Percentiles rank a stretch among this genome's conserved stretches.
phyloP scores from a whole-genome alignment of 306 rosid genomes.

The Ormosia emarginata region DNA sequence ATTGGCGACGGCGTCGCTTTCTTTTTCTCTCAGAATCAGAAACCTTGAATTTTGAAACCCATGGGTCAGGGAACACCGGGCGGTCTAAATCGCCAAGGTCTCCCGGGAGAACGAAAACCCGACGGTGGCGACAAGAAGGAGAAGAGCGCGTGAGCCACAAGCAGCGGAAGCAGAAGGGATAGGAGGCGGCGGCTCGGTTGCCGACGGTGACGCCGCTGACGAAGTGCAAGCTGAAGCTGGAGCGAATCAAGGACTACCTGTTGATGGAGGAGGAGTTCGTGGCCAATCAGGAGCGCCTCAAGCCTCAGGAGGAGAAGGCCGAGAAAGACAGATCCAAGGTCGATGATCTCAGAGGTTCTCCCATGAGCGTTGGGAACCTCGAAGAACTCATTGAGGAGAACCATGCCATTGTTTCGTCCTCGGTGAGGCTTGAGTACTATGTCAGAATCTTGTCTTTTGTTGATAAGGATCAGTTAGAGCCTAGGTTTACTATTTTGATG shows the following conservation, averaged over 20 bases:
- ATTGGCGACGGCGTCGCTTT: not conserved
- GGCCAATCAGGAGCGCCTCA: constrained; percentile 82
- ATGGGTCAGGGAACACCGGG: constrained; percentile 87
- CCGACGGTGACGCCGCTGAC: constrained; percentile 82
- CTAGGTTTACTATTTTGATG: constrained; percentile 97
- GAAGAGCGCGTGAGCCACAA: constrained; percentile 92
- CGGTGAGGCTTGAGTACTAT: constrained; percentile 95
- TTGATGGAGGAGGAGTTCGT: constrained; percentile 98
- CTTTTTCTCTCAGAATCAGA: not conserved
- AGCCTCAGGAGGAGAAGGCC: constrained; percentile 96
- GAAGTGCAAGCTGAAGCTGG: constrained; percentile 89
- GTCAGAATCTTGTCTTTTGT: constrained; percentile 93
- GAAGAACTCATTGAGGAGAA: constrained; percentile 96
- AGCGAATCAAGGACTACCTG: constrained; percentile 84
- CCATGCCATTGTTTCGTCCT: constrained; percentile 92
- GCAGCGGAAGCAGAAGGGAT: constrained; percentile 90
- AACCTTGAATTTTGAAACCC: not conserved
- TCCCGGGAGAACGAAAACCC: constrained; percentile 69
- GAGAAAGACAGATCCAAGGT: constrained; percentile 98
- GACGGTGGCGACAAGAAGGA: constrained; percentile 82
- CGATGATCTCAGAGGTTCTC: constrained; percentile 93
- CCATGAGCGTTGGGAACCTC: constrained; percentile 96
- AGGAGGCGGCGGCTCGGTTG: constrained; percentile 82
- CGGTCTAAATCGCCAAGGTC: constrained; percentile 75
- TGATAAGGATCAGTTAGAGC: constrained; percentile 96